A percentile compares a stretch with the other conserved stretches of the same genome.
These are phyloP conservation scores for Monilinia vaccinii-corymbosi DNA, from an alignment of 2,329 filamentous ascomycete species.

Conservation along the genomic window DNA sequence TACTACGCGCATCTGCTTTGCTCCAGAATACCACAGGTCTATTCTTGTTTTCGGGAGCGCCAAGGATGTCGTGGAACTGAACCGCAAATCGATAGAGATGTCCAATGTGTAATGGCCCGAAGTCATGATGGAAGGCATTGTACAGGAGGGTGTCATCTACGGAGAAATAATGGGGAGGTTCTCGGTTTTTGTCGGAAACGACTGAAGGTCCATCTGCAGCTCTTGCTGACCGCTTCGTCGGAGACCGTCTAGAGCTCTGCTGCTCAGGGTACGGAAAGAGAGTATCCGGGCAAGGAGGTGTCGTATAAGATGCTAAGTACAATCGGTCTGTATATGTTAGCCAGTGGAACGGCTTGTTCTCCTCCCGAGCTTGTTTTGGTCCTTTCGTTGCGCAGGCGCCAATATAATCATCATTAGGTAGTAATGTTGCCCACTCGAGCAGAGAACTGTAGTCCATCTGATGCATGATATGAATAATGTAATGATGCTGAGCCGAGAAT, in stretches of 20 bases:
- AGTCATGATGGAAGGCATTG: constrained; percentile 98
- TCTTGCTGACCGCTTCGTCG: constrained; percentile 66
- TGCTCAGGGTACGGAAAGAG: constrained; percentile 70
- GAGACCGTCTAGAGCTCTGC: constrained; percentile 49
- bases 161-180: constrained; percentile 84
- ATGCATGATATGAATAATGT: constrained; percentile 16
- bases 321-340: constrained; percentile 64
- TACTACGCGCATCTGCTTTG: constrained; percentile 81
- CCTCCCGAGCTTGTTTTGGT: not conserved
- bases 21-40: constrained; percentile 95
- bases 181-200: constrained; percentile 39
- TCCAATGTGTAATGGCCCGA: constrained; percentile 93
- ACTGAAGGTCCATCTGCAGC: constrained; percentile 48
- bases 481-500: constrained; percentile 18
- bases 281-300: constrained; percentile 70
- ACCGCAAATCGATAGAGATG: constrained; percentile 96
- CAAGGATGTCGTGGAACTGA: constrained; percentile 89
- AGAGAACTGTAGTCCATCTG: constrained; percentile 17
- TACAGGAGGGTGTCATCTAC: constrained; percentile 89
- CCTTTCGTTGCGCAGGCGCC: constrained; percentile 4
- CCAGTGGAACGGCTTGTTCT: constrained; percentile 20
- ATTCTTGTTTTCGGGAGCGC: constrained; percentile 81
- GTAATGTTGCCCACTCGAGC: constrained; percentile 22
- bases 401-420: constrained; percentile 11
- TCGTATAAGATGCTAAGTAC: constrained; percentile 86